Base-by-base conservation (phyloP, 2,329 filamentous ascomycete genomes). In the Diaporthe vexans region DNA sequence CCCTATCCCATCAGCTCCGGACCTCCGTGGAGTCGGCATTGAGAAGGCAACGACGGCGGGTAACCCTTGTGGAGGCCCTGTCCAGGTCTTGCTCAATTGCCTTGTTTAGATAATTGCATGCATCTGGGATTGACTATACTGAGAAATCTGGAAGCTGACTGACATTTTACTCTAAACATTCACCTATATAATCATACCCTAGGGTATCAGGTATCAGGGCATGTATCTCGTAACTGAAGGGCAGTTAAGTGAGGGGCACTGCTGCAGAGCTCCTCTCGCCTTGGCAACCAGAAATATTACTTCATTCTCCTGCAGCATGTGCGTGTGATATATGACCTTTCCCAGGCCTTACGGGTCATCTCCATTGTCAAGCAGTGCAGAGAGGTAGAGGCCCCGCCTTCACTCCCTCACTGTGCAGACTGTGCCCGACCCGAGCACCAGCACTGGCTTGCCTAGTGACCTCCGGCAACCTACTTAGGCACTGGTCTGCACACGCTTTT, bases 311-410 rank as follows among this genome's bases (percentile, higher is more conserved):
- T 37, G 29, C 29, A 26, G 52, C 29, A 37, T 15, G 21, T 51
- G 61, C 29, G 19, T 67, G 43, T 48, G 26, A 21, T 65, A 35
- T 67, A 24, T 67, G 29, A n/a, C 43, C 43, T 67, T 51, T 35
- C 43, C 59, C 43, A 33, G 43, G 21, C 43, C n/a, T 48, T 65
- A 51, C 1, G 29, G 26, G 61, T 19, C n/a, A 11, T 21, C 24
- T 21, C 40, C 24, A 33, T 46, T 63, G 24, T 29, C 24, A 29
- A 33, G 37, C 24, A 10, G 15, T 46, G 17, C 37, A 48, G 40
- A 33, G 40, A 46, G 24, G 37, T 3, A n/a, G 37, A 19, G 33
- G n/a, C 3, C 15, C 46, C 21, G n/a, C 63, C 33, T 19, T 46
- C 43, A 19, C 43, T 13, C 43, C 37, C 37, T 21, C 61, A 19